Base-by-base conservation (phyloP, 345 rosid genomes). In the Syzygium oleosum region DNA sequence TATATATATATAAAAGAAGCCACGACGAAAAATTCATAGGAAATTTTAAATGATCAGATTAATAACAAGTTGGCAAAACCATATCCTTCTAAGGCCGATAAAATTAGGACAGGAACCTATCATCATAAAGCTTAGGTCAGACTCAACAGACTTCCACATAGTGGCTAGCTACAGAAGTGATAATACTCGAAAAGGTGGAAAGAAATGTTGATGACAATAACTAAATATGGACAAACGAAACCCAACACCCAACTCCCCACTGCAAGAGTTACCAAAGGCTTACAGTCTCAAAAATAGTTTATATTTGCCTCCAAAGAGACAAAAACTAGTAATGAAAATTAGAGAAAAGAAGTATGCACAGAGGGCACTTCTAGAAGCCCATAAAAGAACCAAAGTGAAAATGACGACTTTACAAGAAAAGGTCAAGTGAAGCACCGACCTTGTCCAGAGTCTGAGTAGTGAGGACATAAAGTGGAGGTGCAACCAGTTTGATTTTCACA, bases 361-460 rank as follows among this genome's bases (percentile, higher is more conserved):
- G 46, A 73, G 49, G 12, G 80, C 49, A 34, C 49, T 34, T 73
- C 80, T 19, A 49, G 80, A 38, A 73, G 80, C 80, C 80, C 80
- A 19, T 38, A 73, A 38, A 73, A 38, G 49, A 38, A 73, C 46
- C 79, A 68, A 34, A 43, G 29, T 49, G 34, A 25, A 25, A 31
- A 55, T 29, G 61, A 51, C 4, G 11, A 87, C 51, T 87, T 77
- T 22, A 13, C 21, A 51, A 34, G n/a, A 41, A 43, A 11, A 85
- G 86, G 84, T 31, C 87, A 31, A 73, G 46, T 55, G 53, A 68
- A 22, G 12, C 14, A 65, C 93, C 87, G 84, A 97, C 99, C 99
- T 98, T 98, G 92, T 97, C 99, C 85, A 97, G 98, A 27, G 99
- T 98, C 89, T 97, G 99, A 84, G 98, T 96, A 73, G 99, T 98